Conservation (phyloP, 768 basidiomycete species). For the Tubosaeta sp. region DNA sequence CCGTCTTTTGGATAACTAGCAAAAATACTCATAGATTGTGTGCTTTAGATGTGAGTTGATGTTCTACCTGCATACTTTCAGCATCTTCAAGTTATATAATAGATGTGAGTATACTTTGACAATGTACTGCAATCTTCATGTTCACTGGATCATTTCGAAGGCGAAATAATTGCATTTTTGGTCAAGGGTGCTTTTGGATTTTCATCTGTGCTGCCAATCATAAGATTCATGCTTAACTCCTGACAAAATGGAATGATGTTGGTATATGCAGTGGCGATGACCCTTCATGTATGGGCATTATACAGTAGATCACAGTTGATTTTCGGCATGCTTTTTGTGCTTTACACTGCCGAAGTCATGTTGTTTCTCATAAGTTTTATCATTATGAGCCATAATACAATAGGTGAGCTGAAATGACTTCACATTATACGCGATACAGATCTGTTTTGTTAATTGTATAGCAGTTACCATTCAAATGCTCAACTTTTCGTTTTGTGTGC, state of each 20-base stretch:
- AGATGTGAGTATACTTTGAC: background rate
- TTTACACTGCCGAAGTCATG: background rate
- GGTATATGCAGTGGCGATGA: background rate
- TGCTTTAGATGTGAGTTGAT: background rate
- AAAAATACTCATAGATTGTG: background rate
- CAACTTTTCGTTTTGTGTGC: too few species aligned
- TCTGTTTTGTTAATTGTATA: background rate
- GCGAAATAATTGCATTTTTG: too few species aligned
- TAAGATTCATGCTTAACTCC: too few species aligned
- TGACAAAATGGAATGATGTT: too few species aligned
- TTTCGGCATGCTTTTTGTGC: background rate
- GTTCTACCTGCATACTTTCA: too few species aligned
- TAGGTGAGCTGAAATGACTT: background rate
- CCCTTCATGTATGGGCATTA: background rate
- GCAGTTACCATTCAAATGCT: background rate
- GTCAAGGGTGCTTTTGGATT: too few species aligned
- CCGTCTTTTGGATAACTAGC: background rate
- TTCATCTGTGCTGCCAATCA: too few species aligned
- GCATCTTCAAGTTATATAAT: background rate
- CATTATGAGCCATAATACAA: background rate
- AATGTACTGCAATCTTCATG: background rate
- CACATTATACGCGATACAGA: background rate
- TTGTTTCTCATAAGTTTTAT: background rate
- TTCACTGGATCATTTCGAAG: background rate
- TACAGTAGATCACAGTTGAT: background rate